phyloP scores from a whole-genome alignment of 2,329 filamentous ascomycete species.

The Remersonia thermophila region DNA sequence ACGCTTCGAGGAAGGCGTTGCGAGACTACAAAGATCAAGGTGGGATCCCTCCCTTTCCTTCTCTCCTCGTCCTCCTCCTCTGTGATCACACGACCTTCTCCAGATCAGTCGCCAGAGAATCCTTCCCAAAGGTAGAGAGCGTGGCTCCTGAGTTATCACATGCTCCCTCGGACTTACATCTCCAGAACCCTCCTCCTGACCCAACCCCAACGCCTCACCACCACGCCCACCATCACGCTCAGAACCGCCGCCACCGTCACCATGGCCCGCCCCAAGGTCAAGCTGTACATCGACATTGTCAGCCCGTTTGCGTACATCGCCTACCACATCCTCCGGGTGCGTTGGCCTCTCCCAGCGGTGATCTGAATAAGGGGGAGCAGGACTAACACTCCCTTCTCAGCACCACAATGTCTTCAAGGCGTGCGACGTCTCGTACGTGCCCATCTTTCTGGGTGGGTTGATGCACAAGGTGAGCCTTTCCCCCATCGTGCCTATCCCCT shows the following conservation, averaged over 20 bases:
- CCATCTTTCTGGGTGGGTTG: conserved; percentile 27
- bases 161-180: too few relatives aligned
- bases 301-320: conserved; percentile 29
- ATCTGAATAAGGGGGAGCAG: background rate
- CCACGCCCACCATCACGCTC: background rate
- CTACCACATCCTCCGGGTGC: conserved; percentile 26
- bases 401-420: conserved; percentile 21
- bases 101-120: too few relatives aligned
- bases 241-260: background rate
- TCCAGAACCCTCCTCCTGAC: too few relatives aligned
- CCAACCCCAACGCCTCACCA: too few relatives aligned
- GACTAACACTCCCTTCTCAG: conserved; percentile 11
- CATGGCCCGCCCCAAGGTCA: conserved; percentile 21
- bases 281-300: conserved; percentile 28
- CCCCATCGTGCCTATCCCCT: background rate
- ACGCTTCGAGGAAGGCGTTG: too few relatives aligned
- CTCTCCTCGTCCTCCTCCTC: too few relatives aligned
- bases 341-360: conserved; percentile 6
- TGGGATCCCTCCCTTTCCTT: too few relatives aligned
- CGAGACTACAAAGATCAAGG: too few relatives aligned
- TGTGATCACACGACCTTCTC: too few relatives aligned
- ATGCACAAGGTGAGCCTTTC: conserved; percentile 22
- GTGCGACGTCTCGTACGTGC: conserved; percentile 24
- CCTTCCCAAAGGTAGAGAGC: too few relatives aligned
- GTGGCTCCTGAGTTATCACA: too few relatives aligned